These are phyloP conservation scores for Kwoniella pini DNA, from an alignment of 768 basidiomycete genomes.

Conservation along the genomic window DNA sequence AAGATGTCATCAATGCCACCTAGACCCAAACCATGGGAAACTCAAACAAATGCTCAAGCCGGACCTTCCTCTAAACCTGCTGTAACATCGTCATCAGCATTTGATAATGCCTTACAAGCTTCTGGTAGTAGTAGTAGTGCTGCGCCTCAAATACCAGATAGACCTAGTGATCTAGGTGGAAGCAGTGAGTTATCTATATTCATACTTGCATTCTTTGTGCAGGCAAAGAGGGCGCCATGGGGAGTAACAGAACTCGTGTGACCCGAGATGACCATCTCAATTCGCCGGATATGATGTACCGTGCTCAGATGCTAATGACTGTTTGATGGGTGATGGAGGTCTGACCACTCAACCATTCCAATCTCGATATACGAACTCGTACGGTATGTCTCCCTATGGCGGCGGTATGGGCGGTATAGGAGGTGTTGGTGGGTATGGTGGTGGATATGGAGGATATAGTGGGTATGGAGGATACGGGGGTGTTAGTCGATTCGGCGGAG, in stretches of 20 bases:
- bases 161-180: conserved; percentile 34
- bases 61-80: conserved; percentile 5
- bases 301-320: too few species aligned
- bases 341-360: conserved; percentile 7
- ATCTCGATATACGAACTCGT: conserved; percentile 11
- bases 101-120: conserved; percentile 37
- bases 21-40: conserved; percentile 44
- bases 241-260: not conserved
- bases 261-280: not conserved
- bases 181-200: conserved; percentile 9
- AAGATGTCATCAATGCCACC: conserved; percentile 37
- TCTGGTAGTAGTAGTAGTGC: conserved; percentile 13
- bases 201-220: too few species aligned
- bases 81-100: conserved; percentile 23
- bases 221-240: too few species aligned
- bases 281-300: too few species aligned
- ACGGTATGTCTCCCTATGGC: conserved; percentile 34
- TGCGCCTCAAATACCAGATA: conserved; percentile 37
- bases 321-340: too few species aligned
- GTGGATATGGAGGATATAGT: conserved; percentile 56
- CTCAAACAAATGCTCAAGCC: not conserved
- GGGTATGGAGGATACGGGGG: conserved; percentile 53
- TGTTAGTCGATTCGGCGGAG: conserved; percentile 32
- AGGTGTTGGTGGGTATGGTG: conserved; percentile 56
- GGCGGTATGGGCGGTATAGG: conserved; percentile 45